Conservation (phyloP, 371 early-diverging fungal species). For the Mucor mucedo region DNA sequence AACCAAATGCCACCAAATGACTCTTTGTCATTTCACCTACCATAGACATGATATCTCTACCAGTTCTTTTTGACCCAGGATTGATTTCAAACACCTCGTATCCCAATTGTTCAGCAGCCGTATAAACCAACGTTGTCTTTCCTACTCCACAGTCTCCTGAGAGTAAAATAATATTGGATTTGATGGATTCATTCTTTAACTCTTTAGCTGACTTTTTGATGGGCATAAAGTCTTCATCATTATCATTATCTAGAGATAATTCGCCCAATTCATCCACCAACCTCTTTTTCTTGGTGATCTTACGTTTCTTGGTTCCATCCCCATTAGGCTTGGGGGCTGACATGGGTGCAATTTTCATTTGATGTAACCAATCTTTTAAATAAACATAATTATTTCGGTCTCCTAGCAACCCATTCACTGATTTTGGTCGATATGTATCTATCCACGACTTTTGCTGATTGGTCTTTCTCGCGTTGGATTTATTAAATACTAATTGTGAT, state of each 20-base stretch:
- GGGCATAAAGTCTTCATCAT: constrained; percentile 38
- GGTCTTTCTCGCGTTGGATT: not conserved
- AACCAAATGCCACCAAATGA: constrained; percentile 58
- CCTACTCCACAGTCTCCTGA: constrained; percentile 78
- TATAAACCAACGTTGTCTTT: constrained; percentile 79
- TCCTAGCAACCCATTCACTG: constrained; percentile 33
- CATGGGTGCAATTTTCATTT: constrained; percentile 42
- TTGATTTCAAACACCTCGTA: constrained; percentile 82
- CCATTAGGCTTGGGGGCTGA: constrained; percentile 6
- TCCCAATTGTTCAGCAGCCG: constrained; percentile 72
- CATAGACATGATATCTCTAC: constrained; percentile 68
- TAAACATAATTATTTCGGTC: constrained; percentile 27
- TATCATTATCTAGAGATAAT: constrained; percentile 12
- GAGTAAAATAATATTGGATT: constrained; percentile 66
- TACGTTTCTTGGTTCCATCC: constrained; percentile 3
- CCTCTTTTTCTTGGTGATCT: constrained; percentile 13
- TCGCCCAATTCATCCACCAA: constrained; percentile 5
- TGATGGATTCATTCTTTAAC: constrained; percentile 34
- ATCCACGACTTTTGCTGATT: constrained; percentile 28
- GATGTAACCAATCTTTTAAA: constrained; percentile 45
- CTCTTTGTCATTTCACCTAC: constrained; percentile 79
- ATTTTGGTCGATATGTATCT: constrained; percentile 42
- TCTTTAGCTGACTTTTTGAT: constrained; percentile 8
- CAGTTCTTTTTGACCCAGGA: constrained; percentile 68
- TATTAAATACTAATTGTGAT: constrained; percentile 12